A percentile compares a stretch with the other conserved stretches of the same genome.
Evolutionary conservation across 495 filamentous ascomycete species (phyloP).

Genomic region (Penicillium maclennaniae): DNA sequence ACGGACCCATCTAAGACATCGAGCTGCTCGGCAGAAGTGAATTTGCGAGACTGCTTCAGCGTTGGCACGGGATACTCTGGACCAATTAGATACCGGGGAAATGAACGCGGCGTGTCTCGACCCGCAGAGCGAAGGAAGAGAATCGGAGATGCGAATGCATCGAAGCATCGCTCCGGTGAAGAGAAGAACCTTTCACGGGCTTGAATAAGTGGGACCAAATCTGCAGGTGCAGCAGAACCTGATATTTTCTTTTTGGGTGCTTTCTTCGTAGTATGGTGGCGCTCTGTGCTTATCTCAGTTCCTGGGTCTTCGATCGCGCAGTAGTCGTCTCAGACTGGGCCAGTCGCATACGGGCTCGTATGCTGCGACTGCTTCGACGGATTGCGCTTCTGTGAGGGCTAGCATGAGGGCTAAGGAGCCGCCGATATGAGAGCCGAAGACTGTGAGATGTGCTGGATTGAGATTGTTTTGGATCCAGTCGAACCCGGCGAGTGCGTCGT

Average conservation of each 20-base stretch:
- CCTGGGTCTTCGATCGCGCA: slow-evolving; percentile 15
- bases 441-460: slow-evolving; percentile 32
- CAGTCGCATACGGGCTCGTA: slow-evolving; percentile 41
- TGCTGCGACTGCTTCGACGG: slow-evolving; percentile 33
- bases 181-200: slow-evolving; percentile 43
- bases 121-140: slow-evolving; percentile 54
- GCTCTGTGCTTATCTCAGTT: neutral
- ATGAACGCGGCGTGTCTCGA: slow-evolving; percentile 32
- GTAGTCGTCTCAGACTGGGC: slow-evolving; percentile 36
- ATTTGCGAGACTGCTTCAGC: slow-evolving; percentile 7
- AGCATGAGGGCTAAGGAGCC: slow-evolving; percentile 56
- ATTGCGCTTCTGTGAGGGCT: slow-evolving; percentile 53
- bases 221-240: slow-evolving; percentile 20
- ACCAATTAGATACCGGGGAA: slow-evolving; percentile 34
- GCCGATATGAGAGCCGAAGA: slow-evolving; percentile 53
- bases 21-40: neutral
- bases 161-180: slow-evolving; percentile 49
- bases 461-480: slow-evolving; percentile 38
- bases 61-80: slow-evolving; percentile 36
- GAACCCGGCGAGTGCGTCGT: slow-evolving; percentile 39
- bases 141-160: slow-evolving; percentile 57
- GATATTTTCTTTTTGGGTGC: slow-evolving; percentile 1
- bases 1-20: neutral
- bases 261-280: neutral
- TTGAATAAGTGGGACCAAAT: slow-evolving; percentile 35